These are phyloP conservation scores for Candida arabinofermentans DNA, from an alignment of 805 yeast species.

Conservation along the genomic window DNA sequence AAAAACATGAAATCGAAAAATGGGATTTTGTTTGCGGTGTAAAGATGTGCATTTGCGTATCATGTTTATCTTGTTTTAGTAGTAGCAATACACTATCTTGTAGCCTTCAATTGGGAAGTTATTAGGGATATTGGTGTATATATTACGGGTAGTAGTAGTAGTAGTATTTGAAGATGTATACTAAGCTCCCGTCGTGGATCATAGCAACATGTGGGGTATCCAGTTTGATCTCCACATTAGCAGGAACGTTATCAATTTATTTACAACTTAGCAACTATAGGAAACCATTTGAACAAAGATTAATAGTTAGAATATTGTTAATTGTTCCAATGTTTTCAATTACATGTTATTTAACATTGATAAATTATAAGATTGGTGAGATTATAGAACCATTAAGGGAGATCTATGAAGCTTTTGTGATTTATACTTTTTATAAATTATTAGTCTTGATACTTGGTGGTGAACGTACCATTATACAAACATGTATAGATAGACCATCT, in stretches of 20 bases:
- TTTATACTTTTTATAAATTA: conserved; percentile 85
- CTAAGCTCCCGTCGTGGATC: conserved; percentile 11
- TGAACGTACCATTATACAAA: conserved; percentile 75
- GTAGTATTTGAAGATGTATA: background rate
- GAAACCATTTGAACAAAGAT: conserved; percentile 83
- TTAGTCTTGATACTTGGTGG: conserved; percentile 87
- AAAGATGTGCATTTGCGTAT: background rate
- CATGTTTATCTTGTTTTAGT: too few relatives aligned
- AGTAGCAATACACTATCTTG: too few relatives aligned
- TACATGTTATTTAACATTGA: conserved; percentile 59
- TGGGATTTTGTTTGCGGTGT: background rate
- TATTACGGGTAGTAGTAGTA: too few relatives aligned
- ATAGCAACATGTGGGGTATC: conserved; percentile 22
- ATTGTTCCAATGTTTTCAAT: conserved; percentile 80
- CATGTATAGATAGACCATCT: conserved; percentile 59
- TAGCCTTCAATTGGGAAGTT: too few relatives aligned
- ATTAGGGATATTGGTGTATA: too few relatives aligned
- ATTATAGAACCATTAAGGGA: conserved; percentile 76
- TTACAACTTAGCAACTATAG: conserved; percentile 70
- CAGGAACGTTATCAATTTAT: conserved; percentile 43
- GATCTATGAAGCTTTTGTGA: conserved; percentile 92
- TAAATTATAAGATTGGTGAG: conserved; percentile 40
- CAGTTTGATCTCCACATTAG: conserved; percentile 29
- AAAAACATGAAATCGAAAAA: background rate
- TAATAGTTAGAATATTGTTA: conserved; percentile 74